Base-by-base conservation (phyloP, 495 filamentous ascomycete species). In the Lepidopterella palustris region DNA sequence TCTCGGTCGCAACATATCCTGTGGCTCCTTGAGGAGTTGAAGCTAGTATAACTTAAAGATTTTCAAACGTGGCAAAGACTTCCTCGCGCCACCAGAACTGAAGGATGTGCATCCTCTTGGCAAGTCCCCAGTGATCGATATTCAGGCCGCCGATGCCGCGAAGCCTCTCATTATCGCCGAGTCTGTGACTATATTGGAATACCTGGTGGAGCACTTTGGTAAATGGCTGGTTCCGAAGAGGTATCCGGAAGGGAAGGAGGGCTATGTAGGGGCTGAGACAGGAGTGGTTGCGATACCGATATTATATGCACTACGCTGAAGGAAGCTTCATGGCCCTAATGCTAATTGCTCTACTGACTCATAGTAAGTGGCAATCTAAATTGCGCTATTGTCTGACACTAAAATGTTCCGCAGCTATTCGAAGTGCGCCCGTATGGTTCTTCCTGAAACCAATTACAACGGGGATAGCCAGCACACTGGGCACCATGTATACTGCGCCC, bases 1-100 rank as follows among this genome's bases (percentile, higher is more conserved):
- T 91, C 88, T 40, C 89, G 92, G 57, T 82, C 88, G 53, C 89
- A 96, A 61, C 85, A 90, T 48, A 87, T 96, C 61, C 77, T 92
- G 45, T 96, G 89, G 90, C 83, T 97, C 40, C 82, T 96, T 52
- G 87, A 93, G 72, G 90, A 93, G 63, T 83, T 93, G 54, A 76
- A 82, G n/a, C 54, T 96, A 84, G 49, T 96, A 92, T 75, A 81
- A 88, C 53, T 71, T 96, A 53, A 82, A 89, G 63, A 80, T 80
- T 49, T 93, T 84, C 80, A 83, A 86, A 61, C 86, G 91, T 39
- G 70, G 71, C 40, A 59, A 75, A 24, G 71, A 84, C 65, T 73
- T 76, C 72, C 72, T 86, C 6, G 92, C 92, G 0, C 89, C 90
- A 0, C 66, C 77, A 0, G 86, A 86, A 59, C 78, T 95, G 28